These are phyloP conservation scores for Neotropicomus parvogracilis DNA, from an alignment of 1,284 basidiomycete species.

Conservation along the genomic window DNA sequence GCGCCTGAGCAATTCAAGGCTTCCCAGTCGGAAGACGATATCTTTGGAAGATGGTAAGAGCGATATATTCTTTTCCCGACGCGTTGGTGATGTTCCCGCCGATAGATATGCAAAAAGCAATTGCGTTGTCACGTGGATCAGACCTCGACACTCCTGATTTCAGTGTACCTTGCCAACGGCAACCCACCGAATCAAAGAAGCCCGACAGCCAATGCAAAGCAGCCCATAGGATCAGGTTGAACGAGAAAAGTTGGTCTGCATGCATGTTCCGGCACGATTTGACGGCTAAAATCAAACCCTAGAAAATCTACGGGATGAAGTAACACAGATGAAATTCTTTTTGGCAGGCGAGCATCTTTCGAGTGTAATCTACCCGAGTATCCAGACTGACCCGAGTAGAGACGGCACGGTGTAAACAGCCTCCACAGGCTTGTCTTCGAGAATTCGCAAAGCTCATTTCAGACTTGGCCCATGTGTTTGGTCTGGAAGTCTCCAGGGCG, in stretches of 20 bases:
- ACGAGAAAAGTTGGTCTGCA: conserved; percentile 1
- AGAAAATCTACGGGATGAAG: background rate
- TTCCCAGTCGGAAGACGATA: background rate
- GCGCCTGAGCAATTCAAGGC: background rate
- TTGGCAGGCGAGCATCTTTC: conserved; percentile 10
- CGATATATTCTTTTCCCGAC: background rate
- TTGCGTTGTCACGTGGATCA: background rate
- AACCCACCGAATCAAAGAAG: background rate
- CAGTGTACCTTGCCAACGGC: background rate
- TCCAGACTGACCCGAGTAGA: background rate
- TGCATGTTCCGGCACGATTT: too few species aligned
- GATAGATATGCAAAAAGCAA: conserved; percentile 4
- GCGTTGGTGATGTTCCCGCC: background rate
- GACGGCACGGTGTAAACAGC: conserved; percentile 1
- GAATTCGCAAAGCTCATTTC: conserved; percentile 9
- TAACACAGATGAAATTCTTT: conserved; percentile 7
- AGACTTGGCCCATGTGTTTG: conserved; percentile 10
- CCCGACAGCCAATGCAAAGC: conserved; percentile 4
- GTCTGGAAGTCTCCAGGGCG: background rate
- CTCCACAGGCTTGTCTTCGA: background rate
- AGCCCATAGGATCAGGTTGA: background rate
- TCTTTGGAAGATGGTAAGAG: background rate
- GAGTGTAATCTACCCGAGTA: background rate
- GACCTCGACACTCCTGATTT: background rate
- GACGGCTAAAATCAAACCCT: background rate